Evolutionary conservation across 805 yeast genomes (phyloP).

Genomic region (Yamadazyma endophytica): DNA sequence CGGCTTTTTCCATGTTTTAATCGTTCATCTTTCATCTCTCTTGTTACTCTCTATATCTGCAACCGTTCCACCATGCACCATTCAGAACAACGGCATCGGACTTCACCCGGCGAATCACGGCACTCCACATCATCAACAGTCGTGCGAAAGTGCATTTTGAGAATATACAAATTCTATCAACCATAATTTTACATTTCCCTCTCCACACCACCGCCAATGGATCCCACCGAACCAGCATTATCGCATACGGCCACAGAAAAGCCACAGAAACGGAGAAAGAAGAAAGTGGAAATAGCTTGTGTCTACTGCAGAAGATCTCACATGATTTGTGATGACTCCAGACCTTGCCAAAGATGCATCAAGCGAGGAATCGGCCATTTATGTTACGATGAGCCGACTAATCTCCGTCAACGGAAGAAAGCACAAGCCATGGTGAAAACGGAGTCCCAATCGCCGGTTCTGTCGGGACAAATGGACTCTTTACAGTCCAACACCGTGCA

Average conservation of each 20-base stretch:
- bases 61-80: too few relatives aligned
- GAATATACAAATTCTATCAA: too few relatives aligned
- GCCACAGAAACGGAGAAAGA: constrained; percentile 28
- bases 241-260: too few relatives aligned
- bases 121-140: constrained; percentile 6
- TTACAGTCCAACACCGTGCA: too few relatives aligned
- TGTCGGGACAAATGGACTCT: constrained; percentile 2
- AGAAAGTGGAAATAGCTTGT: constrained; percentile 68
- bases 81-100: too few relatives aligned
- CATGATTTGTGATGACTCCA: constrained; percentile 81
- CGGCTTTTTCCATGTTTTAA: too few relatives aligned
- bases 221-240: too few relatives aligned
- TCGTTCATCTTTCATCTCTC: too few relatives aligned
- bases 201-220: too few relatives aligned
- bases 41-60: too few relatives aligned
- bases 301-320: constrained; percentile 90
- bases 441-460: background rate
- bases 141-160: too few relatives aligned
- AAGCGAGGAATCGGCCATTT: constrained; percentile 85
- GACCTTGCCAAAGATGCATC: constrained; percentile 79
- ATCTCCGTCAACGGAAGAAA: constrained; percentile 36
- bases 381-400: constrained; percentile 70
- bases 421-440: constrained; percentile 22
- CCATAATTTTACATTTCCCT: too few relatives aligned
- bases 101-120: constrained; percentile 4